Evolutionary conservation across 768 basidiomycete genomes (phyloP), one percentile per base, ranked within the genome.

Genomic region (Tulasnella sp.): DNA sequence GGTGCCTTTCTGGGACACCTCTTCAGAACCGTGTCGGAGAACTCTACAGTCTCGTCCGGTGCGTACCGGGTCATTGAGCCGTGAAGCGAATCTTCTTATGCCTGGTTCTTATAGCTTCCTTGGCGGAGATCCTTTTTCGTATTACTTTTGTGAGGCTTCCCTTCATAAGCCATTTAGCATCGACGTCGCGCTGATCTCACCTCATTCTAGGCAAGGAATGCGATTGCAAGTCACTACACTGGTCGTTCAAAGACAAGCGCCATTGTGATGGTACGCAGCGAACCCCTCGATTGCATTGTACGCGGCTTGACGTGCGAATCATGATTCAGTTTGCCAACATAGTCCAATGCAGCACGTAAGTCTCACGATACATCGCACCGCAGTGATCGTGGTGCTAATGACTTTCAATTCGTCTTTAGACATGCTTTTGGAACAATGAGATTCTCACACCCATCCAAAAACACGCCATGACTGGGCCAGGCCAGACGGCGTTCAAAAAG

Each of bases 21-120:
- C 75, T 99, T 8, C 95, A 99, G 71, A 97, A 97, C 68, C 85
- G 96, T 64, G 96, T 99, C n/a, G 96, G 96, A 64, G 96, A 99
- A 70, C 73, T 99, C 51, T 99, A 99, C 74, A 96, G 93, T 70
- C 79, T 96, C 43, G 81, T 97, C 47, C 77, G 88, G 63, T 65
- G 41, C 41, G 56, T 21, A 43, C 11, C 64, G 38, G 56, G 65
- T 21, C 63, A 72, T 51, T 96, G 97, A 74, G 71, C 95, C 53
- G 91, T 91, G n/a, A 89, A 88, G 27, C 88, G 93, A 70, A 91
- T 69, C 0, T 68, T 68, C 64, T 34, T 24, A 21, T 27, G 10
- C 7, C 7, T 48, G 19, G 24, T 8, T n/a, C 41, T 26, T 7
- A 11, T n/a, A 64, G 56, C 5, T 63, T 64, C 24, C 34, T 62